These are phyloP conservation scores for Podospora anserina DNA, from an alignment of 495 filamentous ascomycete species.

Conservation along the genomic window DNA sequence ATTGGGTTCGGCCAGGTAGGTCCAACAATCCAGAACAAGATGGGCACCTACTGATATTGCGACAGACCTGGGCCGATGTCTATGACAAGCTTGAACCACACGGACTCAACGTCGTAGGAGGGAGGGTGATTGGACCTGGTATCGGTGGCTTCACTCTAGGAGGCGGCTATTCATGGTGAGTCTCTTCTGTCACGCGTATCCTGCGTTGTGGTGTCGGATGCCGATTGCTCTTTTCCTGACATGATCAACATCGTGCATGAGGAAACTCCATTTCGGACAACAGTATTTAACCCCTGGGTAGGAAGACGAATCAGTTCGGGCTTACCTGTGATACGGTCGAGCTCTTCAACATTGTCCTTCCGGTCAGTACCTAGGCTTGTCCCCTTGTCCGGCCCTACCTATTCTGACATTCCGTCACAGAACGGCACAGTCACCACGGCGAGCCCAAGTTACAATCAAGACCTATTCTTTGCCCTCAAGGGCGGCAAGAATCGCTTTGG, in stretches of 20 bases:
- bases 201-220: too few species aligned
- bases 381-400: neutral
- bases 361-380: slow-evolving; percentile 14
- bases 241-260: too few species aligned
- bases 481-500: slow-evolving; percentile 53
- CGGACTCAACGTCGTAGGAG: slow-evolving; percentile 28
- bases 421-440: slow-evolving; percentile 28
- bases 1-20: slow-evolving; percentile 36
- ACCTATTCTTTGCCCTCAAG: slow-evolving; percentile 57
- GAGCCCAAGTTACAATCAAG: slow-evolving; percentile 35
- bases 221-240: too few species aligned
- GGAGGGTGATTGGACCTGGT: slow-evolving; percentile 26
- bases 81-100: slow-evolving; percentile 19
- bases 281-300: neutral
- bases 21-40: neutral
- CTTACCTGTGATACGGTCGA: slow-evolving; percentile 28
- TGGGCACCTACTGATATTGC: neutral
- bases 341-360: slow-evolving; percentile 25
- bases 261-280: neutral
- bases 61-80: slow-evolving; percentile 24
- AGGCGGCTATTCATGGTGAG: slow-evolving; percentile 29
- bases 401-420: slow-evolving; percentile 2
- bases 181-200: too few species aligned
- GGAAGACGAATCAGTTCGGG: slow-evolving; percentile 32
- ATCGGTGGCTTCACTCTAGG: slow-evolving; percentile 32